Evolutionary conservation across 1,284 basidiomycete species (phyloP).

Genomic region (Ceratobasidium sp.): DNA sequence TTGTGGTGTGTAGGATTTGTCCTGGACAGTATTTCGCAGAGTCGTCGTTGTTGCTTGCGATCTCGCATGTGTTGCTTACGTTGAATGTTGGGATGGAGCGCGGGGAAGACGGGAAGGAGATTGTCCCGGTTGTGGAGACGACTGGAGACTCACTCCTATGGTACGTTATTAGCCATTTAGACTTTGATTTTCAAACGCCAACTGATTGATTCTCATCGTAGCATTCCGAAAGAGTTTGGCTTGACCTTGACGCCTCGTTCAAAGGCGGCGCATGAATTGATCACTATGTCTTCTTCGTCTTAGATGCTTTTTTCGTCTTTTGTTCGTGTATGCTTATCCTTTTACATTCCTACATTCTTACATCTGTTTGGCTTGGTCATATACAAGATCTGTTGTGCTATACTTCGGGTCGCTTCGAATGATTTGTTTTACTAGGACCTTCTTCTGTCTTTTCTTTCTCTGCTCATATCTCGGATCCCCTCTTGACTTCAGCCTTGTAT

Average conservation of each 20-base stretch:
- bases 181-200: not conserved
- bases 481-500: not conserved
- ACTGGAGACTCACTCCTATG: slow-evolving; percentile 36
- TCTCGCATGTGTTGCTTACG: slow-evolving; percentile 32
- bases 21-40: slow-evolving; percentile 34
- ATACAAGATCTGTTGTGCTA: too few relatives aligned
- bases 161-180: slow-evolving; percentile 11
- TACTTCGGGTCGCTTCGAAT: not conserved
- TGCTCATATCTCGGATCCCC: not conserved
- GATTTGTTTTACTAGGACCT: slow-evolving; percentile 1
- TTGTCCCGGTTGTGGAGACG: slow-evolving; percentile 21
- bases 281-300: slow-evolving; percentile 11
- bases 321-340: slow-evolving; percentile 25
- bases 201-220: not conserved
- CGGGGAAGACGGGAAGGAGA: slow-evolving; percentile 19
- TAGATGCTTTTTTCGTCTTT: slow-evolving; percentile 7
- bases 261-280: slow-evolving; percentile 29
- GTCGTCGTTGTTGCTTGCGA: slow-evolving; percentile 19
- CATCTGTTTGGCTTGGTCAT: slow-evolving; percentile 1
- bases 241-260: slow-evolving; percentile 27
- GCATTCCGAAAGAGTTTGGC: slow-evolving; percentile 38
- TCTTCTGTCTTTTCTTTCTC: not conserved
- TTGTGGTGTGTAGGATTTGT: slow-evolving; percentile 13
- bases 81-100: slow-evolving; percentile 23
- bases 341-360: not conserved